A percentile compares a stretch with the other conserved stretches of the same genome.
phyloP scores from a whole-genome alignment of 352 stramenopile species.

The Thalassiosira exigua region DNA sequence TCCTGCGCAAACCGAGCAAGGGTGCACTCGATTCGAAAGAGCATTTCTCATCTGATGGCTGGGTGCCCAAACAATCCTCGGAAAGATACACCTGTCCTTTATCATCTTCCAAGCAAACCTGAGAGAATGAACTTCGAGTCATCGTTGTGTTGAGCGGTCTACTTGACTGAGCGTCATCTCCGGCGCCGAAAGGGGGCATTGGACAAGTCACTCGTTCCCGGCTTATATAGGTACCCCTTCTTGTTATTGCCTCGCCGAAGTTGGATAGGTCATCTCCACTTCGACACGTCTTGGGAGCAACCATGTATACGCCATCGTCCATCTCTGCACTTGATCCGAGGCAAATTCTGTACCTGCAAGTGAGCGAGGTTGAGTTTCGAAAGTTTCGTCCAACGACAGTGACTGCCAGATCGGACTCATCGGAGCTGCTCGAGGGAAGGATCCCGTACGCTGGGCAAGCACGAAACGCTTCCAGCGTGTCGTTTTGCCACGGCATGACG shows the following conservation, averaged over 20 bases:
- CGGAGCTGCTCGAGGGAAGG: slow-evolving; percentile 36
- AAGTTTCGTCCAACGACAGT: slow-evolving; percentile 97
- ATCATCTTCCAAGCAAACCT: slow-evolving; percentile 54
- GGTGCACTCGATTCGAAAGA: slow-evolving; percentile 36
- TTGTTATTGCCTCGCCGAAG: slow-evolving; percentile 36
- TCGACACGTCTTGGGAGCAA: slow-evolving; percentile 36
- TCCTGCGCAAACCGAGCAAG: slow-evolving; percentile 33
- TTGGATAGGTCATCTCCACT: slow-evolving; percentile 26
- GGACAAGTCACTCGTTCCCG: slow-evolving; percentile 51
- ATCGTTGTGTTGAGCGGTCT: slow-evolving; percentile 19
- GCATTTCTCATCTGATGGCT: slow-evolving; percentile 39
- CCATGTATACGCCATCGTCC: slow-evolving; percentile 25
- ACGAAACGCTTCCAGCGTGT: slow-evolving; percentile 93
- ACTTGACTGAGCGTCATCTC: slow-evolving; percentile 14
- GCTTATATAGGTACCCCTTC: slow-evolving; percentile 47
- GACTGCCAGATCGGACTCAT: slow-evolving; percentile 74
- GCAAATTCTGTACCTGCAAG: slow-evolving; percentile 86
- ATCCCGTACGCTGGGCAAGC: slow-evolving; percentile 83
- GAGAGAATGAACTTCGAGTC: neutral
- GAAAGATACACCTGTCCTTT: slow-evolving; percentile 47
- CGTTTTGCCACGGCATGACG: slow-evolving; percentile 91
- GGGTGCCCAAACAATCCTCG: slow-evolving; percentile 44
- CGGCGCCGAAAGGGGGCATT: slow-evolving; percentile 38
- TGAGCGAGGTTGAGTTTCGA: slow-evolving; percentile 86
- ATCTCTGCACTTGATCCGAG: slow-evolving; percentile 25